phyloP scores from a whole-genome alignment of 345 rosid species.

The Ceriops decandra region DNA sequence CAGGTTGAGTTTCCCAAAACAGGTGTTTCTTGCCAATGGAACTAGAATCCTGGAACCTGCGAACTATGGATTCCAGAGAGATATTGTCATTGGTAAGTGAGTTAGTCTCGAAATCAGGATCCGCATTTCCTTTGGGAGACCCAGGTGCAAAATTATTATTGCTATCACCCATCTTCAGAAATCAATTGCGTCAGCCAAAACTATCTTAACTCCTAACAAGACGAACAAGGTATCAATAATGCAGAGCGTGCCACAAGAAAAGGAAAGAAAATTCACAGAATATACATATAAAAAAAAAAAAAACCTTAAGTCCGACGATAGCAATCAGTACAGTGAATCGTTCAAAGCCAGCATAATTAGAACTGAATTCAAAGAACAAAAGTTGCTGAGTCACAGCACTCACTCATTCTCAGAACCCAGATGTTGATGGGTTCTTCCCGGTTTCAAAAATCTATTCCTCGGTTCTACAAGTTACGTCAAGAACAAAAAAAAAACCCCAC shows the following conservation, averaged over 20 bases:
- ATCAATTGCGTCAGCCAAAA: constrained; percentile 8
- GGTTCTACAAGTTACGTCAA: no score
- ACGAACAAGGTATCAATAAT: neutral
- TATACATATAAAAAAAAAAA: no score
- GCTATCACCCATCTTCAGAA: constrained; percentile 53
- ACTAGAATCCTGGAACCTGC: constrained; percentile 64
- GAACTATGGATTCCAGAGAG: constrained; percentile 55
- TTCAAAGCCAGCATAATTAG: no score
- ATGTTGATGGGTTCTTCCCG: no score
- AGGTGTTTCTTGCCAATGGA: constrained; percentile 55
- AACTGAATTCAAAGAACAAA: no score
- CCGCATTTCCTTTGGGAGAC: constrained; percentile 48
- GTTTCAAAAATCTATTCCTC: no score
- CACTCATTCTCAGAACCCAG: no score
- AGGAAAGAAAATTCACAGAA: neutral
- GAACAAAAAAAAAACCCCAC: no score
- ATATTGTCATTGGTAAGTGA: constrained; percentile 37
- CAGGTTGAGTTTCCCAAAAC: constrained; percentile 96
- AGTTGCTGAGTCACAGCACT: no score
- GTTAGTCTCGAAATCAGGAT: constrained; percentile 42
- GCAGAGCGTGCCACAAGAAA: neutral
- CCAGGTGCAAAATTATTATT: constrained; percentile 38
- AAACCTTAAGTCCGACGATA: no score
- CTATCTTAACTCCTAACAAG: constrained; percentile 3
- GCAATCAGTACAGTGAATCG: no score